Evolutionary conservation across 345 rosid species (phyloP).

Genomic region (Eucalyptus pumila): DNA sequence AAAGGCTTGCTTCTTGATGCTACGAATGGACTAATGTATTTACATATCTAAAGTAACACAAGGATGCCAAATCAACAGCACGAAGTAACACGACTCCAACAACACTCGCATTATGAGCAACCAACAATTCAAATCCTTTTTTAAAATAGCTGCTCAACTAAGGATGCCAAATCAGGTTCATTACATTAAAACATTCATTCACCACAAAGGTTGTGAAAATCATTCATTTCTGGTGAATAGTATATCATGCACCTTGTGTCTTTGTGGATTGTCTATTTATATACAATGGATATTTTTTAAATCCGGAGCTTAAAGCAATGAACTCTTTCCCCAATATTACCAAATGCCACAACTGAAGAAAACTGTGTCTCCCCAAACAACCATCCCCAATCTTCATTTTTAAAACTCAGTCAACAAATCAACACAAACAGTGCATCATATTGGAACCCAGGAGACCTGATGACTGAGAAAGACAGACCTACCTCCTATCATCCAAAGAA

Average conservation of each 20-base stretch:
- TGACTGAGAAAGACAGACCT: background rate
- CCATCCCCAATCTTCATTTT: background rate
- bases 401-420: background rate
- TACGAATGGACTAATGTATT: background rate
- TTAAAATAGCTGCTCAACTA: background rate
- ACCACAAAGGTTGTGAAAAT: background rate
- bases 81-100: background rate
- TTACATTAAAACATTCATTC: background rate
- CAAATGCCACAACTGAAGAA: background rate
- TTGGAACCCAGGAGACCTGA: background rate
- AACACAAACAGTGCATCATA: background rate
- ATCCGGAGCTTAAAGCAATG: background rate
- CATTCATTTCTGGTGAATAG: background rate
- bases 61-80: background rate
- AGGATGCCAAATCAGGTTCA: background rate
- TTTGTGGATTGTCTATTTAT: background rate
- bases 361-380: background rate
- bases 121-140: background rate
- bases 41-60: background rate
- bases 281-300: background rate
- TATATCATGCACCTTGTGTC: background rate
- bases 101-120: background rate
- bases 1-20: background rate
- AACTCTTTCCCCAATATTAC: background rate
- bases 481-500: background rate